phyloP scores from a whole-genome alignment of 2,329 filamentous ascomycete species.

The Madurella fahalii region DNA sequence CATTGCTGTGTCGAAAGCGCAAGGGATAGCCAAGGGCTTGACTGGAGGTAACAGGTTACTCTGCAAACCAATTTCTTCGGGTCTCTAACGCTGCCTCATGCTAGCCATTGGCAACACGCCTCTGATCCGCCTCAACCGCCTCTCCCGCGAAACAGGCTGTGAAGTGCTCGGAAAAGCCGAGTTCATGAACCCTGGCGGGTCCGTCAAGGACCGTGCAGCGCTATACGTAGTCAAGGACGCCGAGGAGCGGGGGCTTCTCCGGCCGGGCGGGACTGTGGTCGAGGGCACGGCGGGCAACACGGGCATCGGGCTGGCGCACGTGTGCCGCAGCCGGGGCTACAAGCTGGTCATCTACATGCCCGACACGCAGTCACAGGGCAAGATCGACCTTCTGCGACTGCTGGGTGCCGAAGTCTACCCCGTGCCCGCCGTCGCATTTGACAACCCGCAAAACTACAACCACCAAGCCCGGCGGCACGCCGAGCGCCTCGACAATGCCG shows the following conservation, averaged over 20 bases:
- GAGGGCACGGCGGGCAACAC: conserved; percentile 98
- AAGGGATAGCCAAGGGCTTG: conserved; percentile 73
- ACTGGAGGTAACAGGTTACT: conserved; percentile 61
- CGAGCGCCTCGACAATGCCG: conserved; percentile 78
- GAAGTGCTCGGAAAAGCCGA: conserved; percentile 94
- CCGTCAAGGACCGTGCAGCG: conserved; percentile 92
- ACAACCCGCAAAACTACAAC: conserved; percentile 96
- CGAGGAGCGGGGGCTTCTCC: conserved; percentile 78
- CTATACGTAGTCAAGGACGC: conserved; percentile 92
- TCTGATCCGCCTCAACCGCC: conserved; percentile 80
- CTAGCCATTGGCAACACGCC: conserved; percentile 96
- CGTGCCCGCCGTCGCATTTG: conserved; percentile 91
- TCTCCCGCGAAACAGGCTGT: conserved; percentile 89
- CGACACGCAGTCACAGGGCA: conserved; percentile 95
- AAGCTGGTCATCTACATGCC: conserved; percentile 99
- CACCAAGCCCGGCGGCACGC: conserved; percentile 90
- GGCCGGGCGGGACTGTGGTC: conserved; percentile 86
- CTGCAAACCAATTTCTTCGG: too few species aligned
- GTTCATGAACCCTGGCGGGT: conserved; percentile 97
- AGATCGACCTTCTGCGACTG: conserved; percentile 87
- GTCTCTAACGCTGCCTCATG: not conserved
- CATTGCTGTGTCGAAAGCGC: conserved; percentile 71
- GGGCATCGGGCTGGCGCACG: conserved; percentile 94
- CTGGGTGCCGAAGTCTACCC: conserved; percentile 94
- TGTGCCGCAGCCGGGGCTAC: conserved; percentile 89